A percentile compares a stretch with the other conserved stretches of the same genome.
These are phyloP conservation scores for Chalara sp. DNA, from an alignment of 2,329 filamentous ascomycete species.

Conservation along the genomic window DNA sequence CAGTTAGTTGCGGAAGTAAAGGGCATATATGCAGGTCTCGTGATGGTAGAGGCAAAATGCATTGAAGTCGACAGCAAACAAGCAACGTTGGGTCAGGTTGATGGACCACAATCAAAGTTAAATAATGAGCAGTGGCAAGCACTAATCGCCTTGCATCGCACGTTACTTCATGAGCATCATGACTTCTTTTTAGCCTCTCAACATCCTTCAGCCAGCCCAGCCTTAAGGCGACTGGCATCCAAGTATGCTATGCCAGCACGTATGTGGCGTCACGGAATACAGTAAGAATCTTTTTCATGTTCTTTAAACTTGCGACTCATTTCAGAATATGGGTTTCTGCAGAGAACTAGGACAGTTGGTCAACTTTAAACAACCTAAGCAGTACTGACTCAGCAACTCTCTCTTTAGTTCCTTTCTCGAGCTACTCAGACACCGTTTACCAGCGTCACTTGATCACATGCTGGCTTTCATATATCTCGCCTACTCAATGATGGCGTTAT, in stretches of 20 bases:
- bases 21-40: conserved; percentile 69
- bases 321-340: no score
- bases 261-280: conserved; percentile 92
- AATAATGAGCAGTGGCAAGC: conserved; percentile 75
- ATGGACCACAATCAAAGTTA: conserved; percentile 36
- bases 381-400: no score
- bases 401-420: conserved; percentile 58
- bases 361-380: no score
- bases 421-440: conserved; percentile 65
- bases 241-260: conserved; percentile 89
- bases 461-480: conserved; percentile 81
- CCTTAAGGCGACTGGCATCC: conserved; percentile 60
- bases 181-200: conserved; percentile 85
- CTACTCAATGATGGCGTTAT: conserved; percentile 81
- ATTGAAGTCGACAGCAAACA: conserved; percentile 72
- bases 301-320: no score
- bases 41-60: conserved; percentile 82
- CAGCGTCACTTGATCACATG: conserved; percentile 80
- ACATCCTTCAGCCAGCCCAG: conserved; percentile 68
- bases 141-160: conserved; percentile 74
- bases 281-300: conserved; percentile 27
- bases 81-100: conserved; percentile 42
- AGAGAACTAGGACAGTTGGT: no score
- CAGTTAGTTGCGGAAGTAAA: conserved; percentile 25
- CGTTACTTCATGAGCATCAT: conserved; percentile 73